Conservation (phyloP, 169 alveolate species). For the Eimeria necatrix region DNA sequence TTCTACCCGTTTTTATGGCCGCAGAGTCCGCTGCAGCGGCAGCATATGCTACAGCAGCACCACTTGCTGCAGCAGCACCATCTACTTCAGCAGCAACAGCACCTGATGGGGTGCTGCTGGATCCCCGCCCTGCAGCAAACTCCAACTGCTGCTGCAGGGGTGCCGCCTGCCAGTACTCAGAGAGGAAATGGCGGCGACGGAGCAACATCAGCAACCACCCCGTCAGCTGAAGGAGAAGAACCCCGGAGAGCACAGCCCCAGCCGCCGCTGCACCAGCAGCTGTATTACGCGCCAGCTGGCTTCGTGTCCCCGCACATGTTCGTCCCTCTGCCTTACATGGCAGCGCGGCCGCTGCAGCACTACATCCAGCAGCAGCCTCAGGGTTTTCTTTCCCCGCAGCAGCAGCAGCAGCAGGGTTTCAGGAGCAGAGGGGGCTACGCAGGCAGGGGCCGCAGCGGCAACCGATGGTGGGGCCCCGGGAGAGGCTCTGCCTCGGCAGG, state of each 20-base stretch:
- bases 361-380: background rate
- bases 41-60: too few species aligned
- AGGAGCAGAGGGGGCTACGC: background rate
- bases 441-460: conserved; percentile 18
- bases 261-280: conserved; percentile 15
- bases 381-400: background rate
- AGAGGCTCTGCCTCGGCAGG: conserved; percentile 12
- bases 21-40: background rate
- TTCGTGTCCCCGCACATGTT: background rate
- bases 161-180: background rate
- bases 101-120: conserved; percentile 20
- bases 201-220: background rate
- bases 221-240: background rate
- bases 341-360: conserved; percentile 8
- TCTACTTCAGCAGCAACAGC: conserved; percentile 13
- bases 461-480: conserved; percentile 14
- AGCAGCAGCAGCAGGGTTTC: conserved; percentile 28
- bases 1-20: conserved; percentile 12
- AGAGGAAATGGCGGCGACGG: background rate
- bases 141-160: background rate
- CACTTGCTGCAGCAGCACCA: background rate
- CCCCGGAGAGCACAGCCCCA: background rate
- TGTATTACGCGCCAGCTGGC: conserved; percentile 28
- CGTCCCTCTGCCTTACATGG: background rate
- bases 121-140: background rate